phyloP scores from a whole-genome alignment of 768 basidiomycete species.

The Tylopilus felleus region DNA sequence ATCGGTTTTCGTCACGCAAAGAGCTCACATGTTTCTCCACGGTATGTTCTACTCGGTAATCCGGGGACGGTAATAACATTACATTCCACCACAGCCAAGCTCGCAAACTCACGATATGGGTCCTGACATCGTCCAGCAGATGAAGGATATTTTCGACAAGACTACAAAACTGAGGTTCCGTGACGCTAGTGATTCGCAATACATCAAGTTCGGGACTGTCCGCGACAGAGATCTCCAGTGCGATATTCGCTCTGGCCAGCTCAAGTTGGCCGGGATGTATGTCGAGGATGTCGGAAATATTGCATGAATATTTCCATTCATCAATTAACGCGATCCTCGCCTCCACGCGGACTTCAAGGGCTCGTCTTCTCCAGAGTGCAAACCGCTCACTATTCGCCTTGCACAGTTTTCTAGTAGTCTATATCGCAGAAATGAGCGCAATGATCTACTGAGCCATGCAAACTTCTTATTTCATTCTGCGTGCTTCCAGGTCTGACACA shows the following conservation, averaged over 20 bases:
- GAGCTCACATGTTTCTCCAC: slow-evolving; percentile 25
- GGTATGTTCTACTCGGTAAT: too few relatives aligned
- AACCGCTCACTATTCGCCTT: too few relatives aligned
- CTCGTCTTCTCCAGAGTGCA: too few relatives aligned
- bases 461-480: too few relatives aligned
- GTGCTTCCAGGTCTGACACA: too few relatives aligned
- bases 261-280: slow-evolving; percentile 38
- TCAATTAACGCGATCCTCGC: too few relatives aligned
- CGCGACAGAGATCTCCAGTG: slow-evolving; percentile 32
- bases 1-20: slow-evolving; percentile 33
- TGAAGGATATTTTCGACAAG: slow-evolving; percentile 33
- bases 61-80: neutral
- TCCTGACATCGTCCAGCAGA: slow-evolving; percentile 29
- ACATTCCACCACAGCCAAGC: slow-evolving; percentile 14
- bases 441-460: too few relatives aligned
- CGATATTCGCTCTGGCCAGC: slow-evolving; percentile 36
- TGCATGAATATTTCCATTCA: too few relatives aligned
- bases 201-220: slow-evolving; percentile 37
- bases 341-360: too few relatives aligned
- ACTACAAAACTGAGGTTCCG: slow-evolving; percentile 41
- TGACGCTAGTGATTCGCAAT: slow-evolving; percentile 31
- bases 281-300: too few relatives aligned
- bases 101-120: slow-evolving; percentile 27
- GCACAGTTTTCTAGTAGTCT: too few relatives aligned
- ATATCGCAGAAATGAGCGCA: too few relatives aligned